A percentile compares a stretch with the other conserved stretches of the same genome.
phyloP scores from a whole-genome alignment of 2,329 filamentous ascomycete species.

The Paracamarosporium sp. region DNA sequence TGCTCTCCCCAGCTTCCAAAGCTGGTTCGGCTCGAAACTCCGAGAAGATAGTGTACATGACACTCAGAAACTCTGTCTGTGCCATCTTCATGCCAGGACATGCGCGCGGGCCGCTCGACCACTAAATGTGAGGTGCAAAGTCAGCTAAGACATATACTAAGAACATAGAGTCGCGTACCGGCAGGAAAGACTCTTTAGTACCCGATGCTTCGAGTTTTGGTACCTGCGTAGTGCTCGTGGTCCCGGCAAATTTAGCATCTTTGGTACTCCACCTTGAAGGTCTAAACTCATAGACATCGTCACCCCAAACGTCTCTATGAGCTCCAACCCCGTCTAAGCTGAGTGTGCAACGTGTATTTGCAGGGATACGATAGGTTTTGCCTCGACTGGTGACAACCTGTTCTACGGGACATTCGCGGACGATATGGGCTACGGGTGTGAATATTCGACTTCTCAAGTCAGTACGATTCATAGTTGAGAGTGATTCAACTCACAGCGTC shows the following conservation, averaged over 20 bases:
- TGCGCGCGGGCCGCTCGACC: constrained; percentile 28
- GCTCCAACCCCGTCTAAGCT: constrained; percentile 2
- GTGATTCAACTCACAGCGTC: constrained; percentile 8
- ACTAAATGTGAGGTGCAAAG: too few relatives aligned
- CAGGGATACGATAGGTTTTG: constrained; percentile 2
- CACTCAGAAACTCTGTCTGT: constrained; percentile 45
- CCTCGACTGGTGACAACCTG: background rate
- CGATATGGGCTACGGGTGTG: constrained; percentile 14
- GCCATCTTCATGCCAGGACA: constrained; percentile 45
- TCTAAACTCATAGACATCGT: constrained; percentile 27
- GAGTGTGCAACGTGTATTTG: constrained; percentile 16
- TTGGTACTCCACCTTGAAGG: constrained; percentile 28
- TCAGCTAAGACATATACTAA: too few relatives aligned
- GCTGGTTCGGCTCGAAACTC: constrained; percentile 13
- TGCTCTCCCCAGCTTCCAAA: constrained; percentile 8
- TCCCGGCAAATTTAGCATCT: background rate
- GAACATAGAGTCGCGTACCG: too few relatives aligned
- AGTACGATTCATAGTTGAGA: background rate
- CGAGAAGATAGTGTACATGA: constrained; percentile 27
- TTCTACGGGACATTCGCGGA: constrained; percentile 2
- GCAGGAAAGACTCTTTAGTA: constrained; percentile 12
- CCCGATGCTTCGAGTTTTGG: constrained; percentile 5
- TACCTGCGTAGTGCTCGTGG: background rate
- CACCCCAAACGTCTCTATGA: constrained; percentile 1
- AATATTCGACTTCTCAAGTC: constrained; percentile 13